Evolutionary conservation across 176 grass and related monocot genomes (phyloP), one percentile per base, ranked within the genome.

Genomic region (Eragrostis curvula): DNA sequence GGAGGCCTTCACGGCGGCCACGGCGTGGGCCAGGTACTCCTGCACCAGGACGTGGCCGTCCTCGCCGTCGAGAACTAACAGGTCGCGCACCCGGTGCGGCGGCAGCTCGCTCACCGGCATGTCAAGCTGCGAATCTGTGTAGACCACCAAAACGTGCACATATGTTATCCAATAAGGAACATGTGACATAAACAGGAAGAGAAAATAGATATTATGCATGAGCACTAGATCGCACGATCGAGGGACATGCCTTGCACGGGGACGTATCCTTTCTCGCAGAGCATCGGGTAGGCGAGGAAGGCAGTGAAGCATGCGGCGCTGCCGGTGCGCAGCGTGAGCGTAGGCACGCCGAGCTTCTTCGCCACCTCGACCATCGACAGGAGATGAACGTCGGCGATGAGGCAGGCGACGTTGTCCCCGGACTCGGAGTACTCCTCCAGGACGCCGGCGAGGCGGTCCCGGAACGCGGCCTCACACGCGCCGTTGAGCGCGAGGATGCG

Each of bases 61-160:
- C 8, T 9, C 47, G 1, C 68, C 59, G 6, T 56, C 52, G 18
- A 56, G 5, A 86, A 2, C 9, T 4, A 30, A n/a, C 60, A 90
- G 67, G 68, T 90, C 79, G 13, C 84, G 84, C 68, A 83, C 88
- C 3, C 79, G 68, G 84, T 79, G 46, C 49, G 88, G 88, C 23
- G 74, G 74, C 9, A 90, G 88, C 52, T 90, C 56, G 56, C 21
- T 9, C 56, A 58, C 56, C n/a, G 56, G 56, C 56, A 24, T 11
- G 9, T 58, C 56, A 12, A 23, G 0, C 1, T 52, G 50, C 17
- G 50, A 52, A 5, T 52, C 50, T 52, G 50, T 16, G 18, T 5
- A 12, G 16, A 5, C 1, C 3, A 51, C 16, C 50, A 74, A 45
- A 45, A 45, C 43, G 43, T 7, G 47, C 47, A 14, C 47, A 14